A percentile compares a stretch with the other conserved stretches of the same genome.
Evolutionary conservation across 208 protist species (phyloP).

Genomic region (Leishmania guyanensis): DNA sequence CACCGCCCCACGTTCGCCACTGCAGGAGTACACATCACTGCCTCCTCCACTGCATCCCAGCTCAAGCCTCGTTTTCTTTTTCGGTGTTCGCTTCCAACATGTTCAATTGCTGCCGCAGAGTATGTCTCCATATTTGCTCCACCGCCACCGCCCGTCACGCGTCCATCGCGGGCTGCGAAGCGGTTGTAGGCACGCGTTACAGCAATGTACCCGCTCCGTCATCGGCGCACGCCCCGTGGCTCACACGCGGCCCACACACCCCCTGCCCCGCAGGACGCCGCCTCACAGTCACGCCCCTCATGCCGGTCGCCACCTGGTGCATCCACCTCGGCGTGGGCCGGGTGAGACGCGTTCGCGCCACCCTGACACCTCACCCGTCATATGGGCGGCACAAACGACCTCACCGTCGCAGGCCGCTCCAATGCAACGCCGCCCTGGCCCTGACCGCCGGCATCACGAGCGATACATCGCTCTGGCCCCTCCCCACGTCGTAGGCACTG

Average conservation of each 20-base stretch:
- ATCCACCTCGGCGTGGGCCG: not conserved
- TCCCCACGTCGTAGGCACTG: not conserved
- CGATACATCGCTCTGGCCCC: not conserved
- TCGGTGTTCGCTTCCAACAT: not conserved
- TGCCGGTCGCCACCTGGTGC: not conserved
- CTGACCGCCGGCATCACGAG: no score
- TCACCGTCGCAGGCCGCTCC: no score
- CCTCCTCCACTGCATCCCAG: not conserved
- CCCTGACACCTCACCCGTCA: no score
- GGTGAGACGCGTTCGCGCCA: no score
- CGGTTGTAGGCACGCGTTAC: not conserved
- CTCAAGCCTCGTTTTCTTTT: not conserved
- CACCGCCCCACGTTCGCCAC: not conserved
- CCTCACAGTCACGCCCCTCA: not conserved
- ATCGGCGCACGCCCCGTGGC: not conserved
- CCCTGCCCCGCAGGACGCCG: not conserved
- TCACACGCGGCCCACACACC: not conserved
- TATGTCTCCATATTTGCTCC: not conserved
- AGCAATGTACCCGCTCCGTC: not conserved
- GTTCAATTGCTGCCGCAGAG: not conserved
- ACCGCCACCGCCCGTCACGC: not conserved
- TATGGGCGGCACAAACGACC: no score
- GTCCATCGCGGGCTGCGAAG: not conserved
- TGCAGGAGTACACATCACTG: not conserved
- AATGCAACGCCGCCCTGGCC: no score